Evolutionary conservation across 2,329 filamentous ascomycete species (phyloP).

Genomic region (Lachnellula occidentalis): DNA sequence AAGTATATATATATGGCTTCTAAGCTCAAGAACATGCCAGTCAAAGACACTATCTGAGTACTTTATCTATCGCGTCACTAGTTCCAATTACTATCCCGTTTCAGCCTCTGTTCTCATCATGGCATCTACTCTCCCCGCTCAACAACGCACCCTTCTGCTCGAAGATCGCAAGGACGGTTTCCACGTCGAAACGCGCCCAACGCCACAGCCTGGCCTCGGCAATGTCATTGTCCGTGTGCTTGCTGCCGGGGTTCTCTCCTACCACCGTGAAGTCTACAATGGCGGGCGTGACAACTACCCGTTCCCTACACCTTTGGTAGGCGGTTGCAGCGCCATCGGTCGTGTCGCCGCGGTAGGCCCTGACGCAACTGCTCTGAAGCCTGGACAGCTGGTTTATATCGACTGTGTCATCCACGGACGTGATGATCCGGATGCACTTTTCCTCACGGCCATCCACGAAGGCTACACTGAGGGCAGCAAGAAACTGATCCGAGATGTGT

Average conservation of each 20-base stretch:
- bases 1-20: not conserved
- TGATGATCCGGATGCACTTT: constrained; percentile 28
- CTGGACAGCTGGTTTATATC: constrained; percentile 33
- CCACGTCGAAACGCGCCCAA: constrained; percentile 26
- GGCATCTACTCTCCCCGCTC: constrained; percentile 1
- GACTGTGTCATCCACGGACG: constrained; percentile 32
- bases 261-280: constrained; percentile 33
- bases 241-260: constrained; percentile 32
- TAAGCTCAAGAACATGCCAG: not conserved
- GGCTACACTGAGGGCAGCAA: constrained; percentile 26
- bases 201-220: constrained; percentile 29
- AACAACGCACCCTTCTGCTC: constrained; percentile 5
- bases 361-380: constrained; percentile 28
- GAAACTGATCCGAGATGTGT: constrained; percentile 29
- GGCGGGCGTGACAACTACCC: constrained; percentile 29
- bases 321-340: constrained; percentile 29
- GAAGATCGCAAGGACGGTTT: not conserved
- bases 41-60: not conserved
- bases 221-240: constrained; percentile 35
- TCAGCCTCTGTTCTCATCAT: not conserved
- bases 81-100: not conserved
- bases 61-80: not conserved
- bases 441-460: constrained; percentile 29
- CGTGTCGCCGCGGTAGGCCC: constrained; percentile 30
- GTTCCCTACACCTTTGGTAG: constrained; percentile 26